Evolutionary conservation across 805 yeast genomes (phyloP).

Genomic region (Teunomyces gatunensis): DNA sequence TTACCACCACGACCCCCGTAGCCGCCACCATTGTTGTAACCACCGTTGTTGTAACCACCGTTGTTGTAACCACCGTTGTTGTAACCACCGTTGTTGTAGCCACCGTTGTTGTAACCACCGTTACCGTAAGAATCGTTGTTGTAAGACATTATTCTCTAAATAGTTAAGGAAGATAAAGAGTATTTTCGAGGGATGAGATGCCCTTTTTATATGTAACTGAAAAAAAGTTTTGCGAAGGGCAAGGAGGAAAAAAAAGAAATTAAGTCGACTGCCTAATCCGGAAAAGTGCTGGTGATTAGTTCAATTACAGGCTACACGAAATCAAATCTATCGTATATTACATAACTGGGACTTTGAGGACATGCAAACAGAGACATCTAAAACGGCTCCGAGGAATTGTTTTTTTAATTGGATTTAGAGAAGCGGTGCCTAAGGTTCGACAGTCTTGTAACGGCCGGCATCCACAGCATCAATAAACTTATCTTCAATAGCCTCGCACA

Average conservation of each 20-base stretch:
- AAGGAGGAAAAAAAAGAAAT: slow-evolving; percentile 5
- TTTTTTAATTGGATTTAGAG: background rate
- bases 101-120: slow-evolving; percentile 26
- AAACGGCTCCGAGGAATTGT: background rate
- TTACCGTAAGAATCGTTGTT: slow-evolving; percentile 26
- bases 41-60: slow-evolving; percentile 15
- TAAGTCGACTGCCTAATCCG: slow-evolving; percentile 8
- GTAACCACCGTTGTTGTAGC: slow-evolving; percentile 31
- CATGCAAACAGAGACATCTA: background rate
- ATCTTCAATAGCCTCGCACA: slow-evolving; percentile 82
- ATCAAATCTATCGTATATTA: slow-evolving; percentile 1
- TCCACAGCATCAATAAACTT: slow-evolving; percentile 68
- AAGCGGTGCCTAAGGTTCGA: slow-evolving; percentile 41
- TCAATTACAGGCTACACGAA: background rate
- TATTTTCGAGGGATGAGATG: background rate
- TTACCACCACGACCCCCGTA: slow-evolving; percentile 39
- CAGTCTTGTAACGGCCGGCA: slow-evolving; percentile 49
- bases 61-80: slow-evolving; percentile 6
- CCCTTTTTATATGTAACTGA: slow-evolving; percentile 4
- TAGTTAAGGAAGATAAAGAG: background rate
- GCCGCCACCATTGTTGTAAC: slow-evolving; percentile 24
- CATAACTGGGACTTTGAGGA: background rate
- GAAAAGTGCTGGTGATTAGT: slow-evolving; percentile 4
- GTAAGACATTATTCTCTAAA: slow-evolving; percentile 34
- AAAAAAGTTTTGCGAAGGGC: slow-evolving; percentile 4